Conservation (phyloP, 75 land plant genomes). For the Pseudotsuga menziesii region DNA sequence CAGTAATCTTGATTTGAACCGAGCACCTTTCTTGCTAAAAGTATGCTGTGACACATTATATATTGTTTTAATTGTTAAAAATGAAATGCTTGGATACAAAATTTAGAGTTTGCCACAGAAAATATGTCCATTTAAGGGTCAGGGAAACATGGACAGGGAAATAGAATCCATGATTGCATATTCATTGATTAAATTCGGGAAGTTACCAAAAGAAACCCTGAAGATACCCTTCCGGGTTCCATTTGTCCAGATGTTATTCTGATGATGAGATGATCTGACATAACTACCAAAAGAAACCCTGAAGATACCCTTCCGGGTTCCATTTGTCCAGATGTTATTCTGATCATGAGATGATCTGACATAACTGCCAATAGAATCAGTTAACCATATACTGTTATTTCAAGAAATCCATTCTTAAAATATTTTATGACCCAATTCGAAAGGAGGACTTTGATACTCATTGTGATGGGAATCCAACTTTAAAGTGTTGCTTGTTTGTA, state of each 20-base stretch:
- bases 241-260: not conserved
- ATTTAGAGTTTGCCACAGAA: not conserved
- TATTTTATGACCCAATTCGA: not conserved
- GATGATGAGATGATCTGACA: not conserved
- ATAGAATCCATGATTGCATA: not conserved
- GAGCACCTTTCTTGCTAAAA: conserved; percentile 20
- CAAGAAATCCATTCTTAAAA: no score
- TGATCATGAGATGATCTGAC: not conserved
- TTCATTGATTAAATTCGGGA: not conserved
- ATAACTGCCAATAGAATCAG: not conserved
- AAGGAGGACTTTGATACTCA: not conserved
- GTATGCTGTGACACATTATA: conserved; percentile 4
- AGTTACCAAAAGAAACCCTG: not conserved
- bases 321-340: not conserved
- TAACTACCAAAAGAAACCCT: not conserved
- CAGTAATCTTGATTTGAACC: conserved; percentile 21
- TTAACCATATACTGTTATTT: not conserved
- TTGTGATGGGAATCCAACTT: not conserved
- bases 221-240: not conserved
- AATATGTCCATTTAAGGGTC: not conserved
- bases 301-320: not conserved
- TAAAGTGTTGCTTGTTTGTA: not conserved
- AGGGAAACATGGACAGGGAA: not conserved
- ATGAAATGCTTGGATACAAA: not conserved
- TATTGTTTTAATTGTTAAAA: not conserved